phyloP scores from a whole-genome alignment of 2,329 filamentous ascomycete genomes.

The Venturia asperata region DNA sequence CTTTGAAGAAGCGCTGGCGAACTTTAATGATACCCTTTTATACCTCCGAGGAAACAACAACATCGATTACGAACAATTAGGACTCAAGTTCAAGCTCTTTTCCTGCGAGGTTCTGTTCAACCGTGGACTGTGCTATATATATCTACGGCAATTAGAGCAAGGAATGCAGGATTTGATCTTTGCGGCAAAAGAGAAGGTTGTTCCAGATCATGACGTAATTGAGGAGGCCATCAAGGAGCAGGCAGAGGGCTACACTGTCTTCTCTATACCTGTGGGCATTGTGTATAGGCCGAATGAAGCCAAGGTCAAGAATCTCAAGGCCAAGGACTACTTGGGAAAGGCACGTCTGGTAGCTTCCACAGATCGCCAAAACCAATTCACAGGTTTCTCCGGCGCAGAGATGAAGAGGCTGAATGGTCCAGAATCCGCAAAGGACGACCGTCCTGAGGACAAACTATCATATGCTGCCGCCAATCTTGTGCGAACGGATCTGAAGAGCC shows the following conservation, averaged over 20 bases:
- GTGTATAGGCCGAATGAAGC: conserved; percentile 94
- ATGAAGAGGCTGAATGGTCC: conserved; percentile 58
- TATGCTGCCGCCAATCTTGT: conserved; percentile 91
- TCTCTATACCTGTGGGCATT: conserved; percentile 93
- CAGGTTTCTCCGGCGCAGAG: conserved; percentile 71
- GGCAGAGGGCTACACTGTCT: conserved; percentile 97
- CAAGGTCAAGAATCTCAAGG: conserved; percentile 96
- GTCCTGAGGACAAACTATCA: conserved; percentile 75
- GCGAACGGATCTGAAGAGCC: conserved; percentile 72
- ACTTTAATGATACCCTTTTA: conserved; percentile 95
- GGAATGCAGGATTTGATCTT: conserved; percentile 87
- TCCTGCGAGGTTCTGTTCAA: conserved; percentile 98
- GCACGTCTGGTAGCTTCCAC: conserved; percentile 87
- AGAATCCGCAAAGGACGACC: conserved; percentile 62
- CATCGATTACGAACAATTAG: conserved; percentile 96
- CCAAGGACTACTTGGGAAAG: conserved; percentile 95
- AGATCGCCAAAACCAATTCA: conserved; percentile 72
- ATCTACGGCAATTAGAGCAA: conserved; percentile 81
- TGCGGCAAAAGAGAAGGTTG: conserved; percentile 91
- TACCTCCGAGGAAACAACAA: conserved; percentile 93
- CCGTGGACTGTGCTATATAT: conserved; percentile 93
- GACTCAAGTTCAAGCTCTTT: conserved; percentile 90
- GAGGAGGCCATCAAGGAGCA: conserved; percentile 92
- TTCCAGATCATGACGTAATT: conserved; percentile 94
- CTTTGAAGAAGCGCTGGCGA: conserved; percentile 92